Evolutionary conservation across 495 filamentous ascomycete species (phyloP).

Genomic region (Haplographium delicatum): DNA sequence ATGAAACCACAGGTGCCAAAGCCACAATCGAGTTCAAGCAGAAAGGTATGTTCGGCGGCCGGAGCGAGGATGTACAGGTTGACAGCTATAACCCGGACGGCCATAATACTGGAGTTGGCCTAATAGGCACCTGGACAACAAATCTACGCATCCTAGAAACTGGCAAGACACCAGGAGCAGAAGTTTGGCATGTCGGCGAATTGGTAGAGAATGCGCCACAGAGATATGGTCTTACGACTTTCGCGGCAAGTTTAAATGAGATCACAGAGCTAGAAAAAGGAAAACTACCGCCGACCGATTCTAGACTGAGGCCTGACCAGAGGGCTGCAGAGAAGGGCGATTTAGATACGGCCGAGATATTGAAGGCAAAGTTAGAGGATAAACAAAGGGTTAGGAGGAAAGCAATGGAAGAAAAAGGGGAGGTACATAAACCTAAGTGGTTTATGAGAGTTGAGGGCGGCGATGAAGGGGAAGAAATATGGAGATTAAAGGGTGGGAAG

Average conservation of each 20-base stretch:
- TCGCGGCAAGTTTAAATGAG: constrained; percentile 84
- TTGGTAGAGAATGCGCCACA: constrained; percentile 70
- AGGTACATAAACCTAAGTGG: constrained; percentile 71
- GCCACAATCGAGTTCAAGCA: constrained; percentile 80
- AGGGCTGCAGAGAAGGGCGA: constrained; percentile 77
- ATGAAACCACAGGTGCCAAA: constrained; percentile 76
- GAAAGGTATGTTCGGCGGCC: constrained; percentile 93
- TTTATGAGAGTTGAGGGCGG: constrained; percentile 60
- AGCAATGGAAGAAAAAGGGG: constrained; percentile 66
- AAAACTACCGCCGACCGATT: constrained; percentile 73
- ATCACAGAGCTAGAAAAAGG: constrained; percentile 72
- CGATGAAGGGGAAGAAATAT: constrained; percentile 36
- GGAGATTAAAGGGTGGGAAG: constrained; percentile 73
- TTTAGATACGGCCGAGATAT: constrained; percentile 74
- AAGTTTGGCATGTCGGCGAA: constrained; percentile 72
- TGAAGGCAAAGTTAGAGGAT: constrained; percentile 82
- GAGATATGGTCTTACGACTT: constrained; percentile 81
- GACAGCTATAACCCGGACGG: constrained; percentile 64
- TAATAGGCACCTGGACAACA: constrained; percentile 81
- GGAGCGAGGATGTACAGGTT: constrained; percentile 82
- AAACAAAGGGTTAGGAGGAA: constrained; percentile 70
- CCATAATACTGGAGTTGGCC: constrained; percentile 50
- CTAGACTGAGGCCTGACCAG: constrained; percentile 84
- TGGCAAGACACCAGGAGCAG: constrained; percentile 46
- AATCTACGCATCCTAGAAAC: constrained; percentile 58